Evolutionary conservation across 306 rosid genomes (phyloP).

Genomic region (Lithocarpus polystachyus): DNA sequence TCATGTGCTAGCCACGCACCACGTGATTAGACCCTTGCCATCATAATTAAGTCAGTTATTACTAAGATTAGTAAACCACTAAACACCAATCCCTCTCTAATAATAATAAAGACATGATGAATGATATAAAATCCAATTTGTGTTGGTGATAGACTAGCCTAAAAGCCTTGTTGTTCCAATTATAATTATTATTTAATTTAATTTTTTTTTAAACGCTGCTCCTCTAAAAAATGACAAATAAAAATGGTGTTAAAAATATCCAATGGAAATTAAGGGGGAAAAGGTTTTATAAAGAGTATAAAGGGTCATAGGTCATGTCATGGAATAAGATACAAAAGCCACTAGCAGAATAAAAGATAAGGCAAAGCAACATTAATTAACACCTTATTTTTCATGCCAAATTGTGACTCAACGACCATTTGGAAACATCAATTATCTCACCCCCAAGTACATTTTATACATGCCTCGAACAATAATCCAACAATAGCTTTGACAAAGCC

Average conservation of each 20-base stretch:
- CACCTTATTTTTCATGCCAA: constrained; percentile 34
- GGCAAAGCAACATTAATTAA: constrained; percentile 20
- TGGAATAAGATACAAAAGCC: constrained; percentile 24
- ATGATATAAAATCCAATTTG: no score
- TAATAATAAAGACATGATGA: background rate
- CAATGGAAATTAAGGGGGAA: background rate
- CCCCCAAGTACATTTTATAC: no score
- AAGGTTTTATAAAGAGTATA: background rate
- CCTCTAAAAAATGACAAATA: no score
- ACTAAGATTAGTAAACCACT: background rate
- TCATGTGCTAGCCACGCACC: background rate
- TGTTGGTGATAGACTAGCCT: no score
- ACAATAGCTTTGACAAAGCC: no score
- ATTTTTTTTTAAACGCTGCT: no score
- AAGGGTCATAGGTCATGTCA: background rate
- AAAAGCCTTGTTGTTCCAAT: no score
- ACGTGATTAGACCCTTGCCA: background rate
- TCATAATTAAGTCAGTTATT: background rate
- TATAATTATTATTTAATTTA: no score
- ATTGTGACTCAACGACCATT: constrained; percentile 30
- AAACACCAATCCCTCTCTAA: background rate
- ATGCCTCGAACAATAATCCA: no score
- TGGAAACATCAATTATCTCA: no score
- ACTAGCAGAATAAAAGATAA: constrained; percentile 26
- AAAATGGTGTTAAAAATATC: no score